Evolutionary conservation across 129 eudicot genomes (phyloP), one percentile per base, ranked within the genome.

Genomic region (Chrysanthemum makinoi): DNA sequence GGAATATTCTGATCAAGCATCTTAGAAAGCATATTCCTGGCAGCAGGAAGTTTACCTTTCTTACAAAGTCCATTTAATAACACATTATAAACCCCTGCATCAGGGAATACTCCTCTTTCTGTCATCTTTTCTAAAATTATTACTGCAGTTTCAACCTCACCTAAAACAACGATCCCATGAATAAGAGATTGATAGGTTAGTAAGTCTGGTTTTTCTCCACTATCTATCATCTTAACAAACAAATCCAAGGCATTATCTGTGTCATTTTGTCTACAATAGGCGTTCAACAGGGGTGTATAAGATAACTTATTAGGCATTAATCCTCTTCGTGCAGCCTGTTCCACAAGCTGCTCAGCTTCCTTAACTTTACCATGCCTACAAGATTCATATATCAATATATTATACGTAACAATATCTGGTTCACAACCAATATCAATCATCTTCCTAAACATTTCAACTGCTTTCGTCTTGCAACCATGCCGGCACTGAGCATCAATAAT

Each of bases 61-160:
- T 87, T 90, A 74, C 86, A 90, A 20, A 94, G 84, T 63, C 96
- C 99, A 65, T 70, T 90, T 59, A 94, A 76, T 62, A 94, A 47
- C 77, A 85, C 82, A 76, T 94, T 94, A 80, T 83, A 94, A 58
- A 90, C 84, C 53, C 87, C 88, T 48, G 93, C 83, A 81, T 90
- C 97, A 19, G 93, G 96, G 10, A 26, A 28, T n/a, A 87, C 74
- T 50, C 96, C 86, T 69, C 85, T 84, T 79, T 82, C 97, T 44
- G 62, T 86, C 90, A 94, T 85, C 60, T 87, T 88, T 52, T 85
- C 85, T 54, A 79, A 70, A 50, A 90, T 79, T 17, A 78, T 52
- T 16, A 81, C 76, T 66, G 99, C 96, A 72, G 81, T 83, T 33
- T 94, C 89, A 60, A 87, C 70, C 61, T 94, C 96, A 6, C 96